phyloP scores from a whole-genome alignment of 345 rosid genomes.

The Ricinus communis region DNA sequence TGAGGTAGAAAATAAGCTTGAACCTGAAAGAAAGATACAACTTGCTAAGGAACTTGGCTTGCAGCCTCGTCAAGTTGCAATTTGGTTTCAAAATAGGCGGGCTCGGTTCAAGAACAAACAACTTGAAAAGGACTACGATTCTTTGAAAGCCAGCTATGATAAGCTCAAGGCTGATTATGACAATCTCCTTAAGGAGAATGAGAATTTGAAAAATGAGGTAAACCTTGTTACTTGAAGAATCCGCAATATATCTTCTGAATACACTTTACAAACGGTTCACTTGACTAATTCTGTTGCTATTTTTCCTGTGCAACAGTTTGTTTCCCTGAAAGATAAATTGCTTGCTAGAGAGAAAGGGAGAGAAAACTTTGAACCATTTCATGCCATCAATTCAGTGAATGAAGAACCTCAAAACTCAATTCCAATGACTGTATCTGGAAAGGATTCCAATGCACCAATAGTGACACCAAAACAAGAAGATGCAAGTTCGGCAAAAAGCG shows the following conservation, averaged over 20 bases:
- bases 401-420: conserved; percentile 27
- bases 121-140: conserved; percentile 57
- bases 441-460: conserved; percentile 21
- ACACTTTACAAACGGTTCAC: background rate
- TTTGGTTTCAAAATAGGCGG: conserved; percentile 84
- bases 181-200: conserved; percentile 44
- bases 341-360: conserved; percentile 20
- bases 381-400: conserved; percentile 11
- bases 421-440: conserved; percentile 25
- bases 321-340: conserved; percentile 49
- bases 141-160: conserved; percentile 48
- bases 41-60: conserved; percentile 70
- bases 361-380: conserved; percentile 19
- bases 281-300: background rate
- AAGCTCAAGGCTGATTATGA: conserved; percentile 61
- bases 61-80: conserved; percentile 76
- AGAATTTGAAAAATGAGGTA: conserved; percentile 59
- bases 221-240: background rate
- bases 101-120: conserved; percentile 73
- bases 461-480: conserved; percentile 39
- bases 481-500: conserved; percentile 50
- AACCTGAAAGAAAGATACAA: conserved; percentile 65
- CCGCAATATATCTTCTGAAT: background rate
- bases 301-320: conserved; percentile 41
- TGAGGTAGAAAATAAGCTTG: conserved; percentile 67